Conservation (phyloP, 768 basidiomycete genomes). For the Rhizopogon rudus region DNA sequence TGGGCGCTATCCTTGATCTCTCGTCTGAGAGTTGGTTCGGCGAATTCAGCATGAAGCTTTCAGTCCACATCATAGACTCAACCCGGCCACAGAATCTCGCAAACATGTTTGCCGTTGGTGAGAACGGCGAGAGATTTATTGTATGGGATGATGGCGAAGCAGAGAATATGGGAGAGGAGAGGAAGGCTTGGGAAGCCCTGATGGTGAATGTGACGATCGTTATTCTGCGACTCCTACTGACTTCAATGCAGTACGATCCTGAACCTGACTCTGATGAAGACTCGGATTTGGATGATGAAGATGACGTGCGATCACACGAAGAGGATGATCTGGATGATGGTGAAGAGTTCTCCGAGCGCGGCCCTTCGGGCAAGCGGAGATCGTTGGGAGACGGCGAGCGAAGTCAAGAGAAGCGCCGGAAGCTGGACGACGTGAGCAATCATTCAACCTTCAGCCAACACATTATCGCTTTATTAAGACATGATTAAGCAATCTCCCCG, state of each 20-base stretch:
- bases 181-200: conserved; percentile 79
- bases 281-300: conserved; percentile 42
- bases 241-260: conserved; percentile 62
- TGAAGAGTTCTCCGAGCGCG: conserved; percentile 33
- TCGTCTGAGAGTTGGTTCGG: conserved; percentile 74
- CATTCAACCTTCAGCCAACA: conserved; percentile 2
- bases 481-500: conserved; percentile 41
- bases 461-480: conserved; percentile 1
- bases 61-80: conserved; percentile 93
- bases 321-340: conserved; percentile 36
- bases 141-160: conserved; percentile 93
- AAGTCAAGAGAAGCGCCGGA: conserved; percentile 51
- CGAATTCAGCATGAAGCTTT: conserved; percentile 54
- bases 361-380: conserved; percentile 45
- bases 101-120: conserved; percentile 73
- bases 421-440: conserved; percentile 43
- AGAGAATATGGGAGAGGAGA: conserved; percentile 62
- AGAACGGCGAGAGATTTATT: conserved; percentile 66
- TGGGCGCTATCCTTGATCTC: conserved; percentile 86
- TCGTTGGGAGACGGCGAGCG: conserved; percentile 34
- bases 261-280: conserved; percentile 62
- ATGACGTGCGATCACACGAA: conserved; percentile 40
- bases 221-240: not conserved
- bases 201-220: conserved; percentile 47
- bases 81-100: conserved; percentile 84